Conservation (phyloP, 257 asterid genomes). For the Cynanchum wilfordii region DNA sequence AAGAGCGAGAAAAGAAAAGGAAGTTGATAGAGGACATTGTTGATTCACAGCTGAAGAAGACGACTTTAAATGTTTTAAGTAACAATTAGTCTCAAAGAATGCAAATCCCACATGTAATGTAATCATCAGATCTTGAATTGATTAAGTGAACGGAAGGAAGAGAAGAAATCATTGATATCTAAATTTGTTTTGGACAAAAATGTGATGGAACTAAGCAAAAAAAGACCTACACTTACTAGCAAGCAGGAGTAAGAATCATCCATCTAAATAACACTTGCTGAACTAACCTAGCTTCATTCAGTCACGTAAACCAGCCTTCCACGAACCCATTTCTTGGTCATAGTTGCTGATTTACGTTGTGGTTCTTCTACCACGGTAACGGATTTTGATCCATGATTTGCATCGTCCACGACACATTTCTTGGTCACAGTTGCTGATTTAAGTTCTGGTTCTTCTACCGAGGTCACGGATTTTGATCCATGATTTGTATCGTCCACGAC, state of each 20-base stretch:
- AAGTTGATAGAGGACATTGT: constrained; percentile 37
- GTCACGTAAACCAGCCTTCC: constrained; percentile 77
- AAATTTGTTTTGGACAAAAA: not conserved
- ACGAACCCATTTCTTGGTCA: constrained; percentile 70
- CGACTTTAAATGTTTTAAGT: no score
- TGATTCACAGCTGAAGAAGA: constrained; percentile 44
- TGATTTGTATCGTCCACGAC: constrained; percentile 32
- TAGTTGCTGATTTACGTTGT: constrained; percentile 11
- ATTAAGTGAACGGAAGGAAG: not conserved
- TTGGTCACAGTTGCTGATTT: constrained; percentile 19
- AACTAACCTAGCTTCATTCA: constrained; percentile 48
- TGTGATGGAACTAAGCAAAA: not conserved
- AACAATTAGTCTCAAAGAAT: no score
- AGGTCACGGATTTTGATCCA: constrained; percentile 19
- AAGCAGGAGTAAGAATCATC: not conserved
- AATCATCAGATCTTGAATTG: not conserved
- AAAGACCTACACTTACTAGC: not conserved
- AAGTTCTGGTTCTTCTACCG: constrained; percentile 13
- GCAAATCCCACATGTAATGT: not conserved
- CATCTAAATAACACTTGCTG: constrained; percentile 7
- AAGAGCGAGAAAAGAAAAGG: constrained; percentile 34
- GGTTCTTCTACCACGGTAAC: constrained; percentile 15
- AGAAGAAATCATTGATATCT: not conserved
- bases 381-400: constrained; percentile 16
- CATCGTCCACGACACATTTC: constrained; percentile 52